Base-by-base conservation (phyloP, 2,329 filamentous ascomycete species). In the Trichophyton rubrum region DNA sequence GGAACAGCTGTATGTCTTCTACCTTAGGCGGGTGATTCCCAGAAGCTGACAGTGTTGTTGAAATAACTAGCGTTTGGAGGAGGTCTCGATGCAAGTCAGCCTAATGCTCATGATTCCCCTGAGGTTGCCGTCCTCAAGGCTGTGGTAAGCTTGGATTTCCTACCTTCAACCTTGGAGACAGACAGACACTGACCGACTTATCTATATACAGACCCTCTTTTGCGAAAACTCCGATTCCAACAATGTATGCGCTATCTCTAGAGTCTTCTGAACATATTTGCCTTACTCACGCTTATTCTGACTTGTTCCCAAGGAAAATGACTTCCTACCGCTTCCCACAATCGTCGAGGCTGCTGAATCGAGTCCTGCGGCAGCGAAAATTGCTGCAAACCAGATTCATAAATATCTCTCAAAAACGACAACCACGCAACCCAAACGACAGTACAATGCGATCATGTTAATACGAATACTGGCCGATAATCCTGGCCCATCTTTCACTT, bases 361-460 rank as follows among this genome's bases (percentile, higher is more conserved):
- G 30, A 95, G 89, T 55, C 92, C 93, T 7, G 78, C 80, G 55
- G 93, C 93, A 4, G 91, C 92, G 24, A 84, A 86, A 65, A 88
- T 91, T 68, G 89, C 89, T 67, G 90, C 90, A 57, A 78, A 83
- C 65, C 79, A 87, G 65, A 89, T 97, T 70, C 87, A 89, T 71
- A 91, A 89, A 72, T 92, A 86, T 72, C 78, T 99, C 62, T 81
- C 84, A 67, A 86, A 85, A 66, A 87, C 91, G 53, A 85, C 89
- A 74, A 79, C 75, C 65, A 71, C 71, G 38, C 75, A 79, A 51
- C 84, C 89, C 8, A 85, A 88, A 67, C 85, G 86, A 66, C 92
- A 97, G 74, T 97, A 96, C 80, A 96, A 97, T 76, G 87, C 90
- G 64, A 85, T 97, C 69, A 97, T 97, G 93, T 82, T 99, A 60